phyloP scores from a whole-genome alignment of 305 asterid genomes.

The Fraxinus latifolia region DNA sequence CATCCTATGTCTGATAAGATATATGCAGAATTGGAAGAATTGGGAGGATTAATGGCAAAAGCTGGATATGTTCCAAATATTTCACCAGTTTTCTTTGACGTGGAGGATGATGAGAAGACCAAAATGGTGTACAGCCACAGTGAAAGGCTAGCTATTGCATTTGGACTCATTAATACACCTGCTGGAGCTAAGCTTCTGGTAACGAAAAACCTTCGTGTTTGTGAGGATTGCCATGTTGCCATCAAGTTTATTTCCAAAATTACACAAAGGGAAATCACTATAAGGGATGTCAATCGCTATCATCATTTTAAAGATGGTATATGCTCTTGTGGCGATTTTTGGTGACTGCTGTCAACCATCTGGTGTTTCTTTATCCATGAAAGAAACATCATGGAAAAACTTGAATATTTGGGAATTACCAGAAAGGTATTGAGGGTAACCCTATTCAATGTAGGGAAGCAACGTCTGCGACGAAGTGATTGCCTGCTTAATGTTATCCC shows the following conservation, averaged over 20 bases:
- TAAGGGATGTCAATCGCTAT: slow-evolving; percentile 64
- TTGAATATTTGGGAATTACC: neutral
- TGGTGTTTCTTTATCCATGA: neutral
- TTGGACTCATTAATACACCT: slow-evolving; percentile 56
- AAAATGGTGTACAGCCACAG: slow-evolving; percentile 52
- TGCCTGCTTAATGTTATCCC: neutral
- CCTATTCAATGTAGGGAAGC: neutral
- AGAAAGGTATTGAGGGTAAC: neutral
- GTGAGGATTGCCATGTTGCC: slow-evolving; percentile 67
- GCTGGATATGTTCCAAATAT: slow-evolving; percentile 54
- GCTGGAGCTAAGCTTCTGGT: slow-evolving; percentile 50
- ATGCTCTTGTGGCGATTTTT: slow-evolving; percentile 58
- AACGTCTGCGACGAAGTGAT: neutral
- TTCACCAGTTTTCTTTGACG: slow-evolving; percentile 55
- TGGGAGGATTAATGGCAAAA: slow-evolving; percentile 41
- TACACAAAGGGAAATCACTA: slow-evolving; percentile 45
- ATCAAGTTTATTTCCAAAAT: slow-evolving; percentile 50
- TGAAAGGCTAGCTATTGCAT: slow-evolving; percentile 64
- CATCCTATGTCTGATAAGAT: slow-evolving; percentile 52
- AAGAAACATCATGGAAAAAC: neutral
- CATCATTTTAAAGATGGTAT: slow-evolving; percentile 60
- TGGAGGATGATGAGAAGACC: slow-evolving; percentile 60
- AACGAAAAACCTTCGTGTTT: slow-evolving; percentile 54
- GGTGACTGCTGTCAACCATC: slow-evolving; percentile 33
- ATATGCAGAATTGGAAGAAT: slow-evolving; percentile 42